Base-by-base conservation (phyloP, 306 rosid species). In the Rubus parviflorus region DNA sequence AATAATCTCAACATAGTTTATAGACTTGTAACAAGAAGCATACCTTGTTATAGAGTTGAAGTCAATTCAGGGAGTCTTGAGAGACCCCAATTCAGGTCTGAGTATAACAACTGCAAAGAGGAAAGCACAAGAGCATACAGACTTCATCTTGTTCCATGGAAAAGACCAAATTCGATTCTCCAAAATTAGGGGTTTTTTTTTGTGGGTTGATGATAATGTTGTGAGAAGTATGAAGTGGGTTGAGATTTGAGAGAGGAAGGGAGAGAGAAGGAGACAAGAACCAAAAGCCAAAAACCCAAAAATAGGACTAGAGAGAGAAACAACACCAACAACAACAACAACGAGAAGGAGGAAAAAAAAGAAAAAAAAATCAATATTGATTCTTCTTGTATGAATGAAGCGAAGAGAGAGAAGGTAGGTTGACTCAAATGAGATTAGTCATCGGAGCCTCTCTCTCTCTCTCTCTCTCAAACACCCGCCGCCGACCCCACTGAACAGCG, bases 71-170 rank as follows among this genome's bases (percentile, higher is more conserved):
- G 61, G 35, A n/a, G 17, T 30, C 35, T 30, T 30, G 54, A 58
- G 51, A 72, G 58, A 8, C 40, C 75, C 78, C 63, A 73, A 67
- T 77, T 73, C 30, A 72, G 56, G 46, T 72, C 22, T 45, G 68
- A 81, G 58, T 20, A 56, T 19, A 73, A 38, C 6, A 68, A 40
- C 4, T 63, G 40, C 62, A 25, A 12, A 62, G 76, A 42, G 64
- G 46, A 19, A 11, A 62, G 62, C 58, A 52, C 48, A 64, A 16
- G 20, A 73, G 12, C 30, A 54, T 1, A 72, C n/a, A 38, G 5
- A 72, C 70, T 49, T 81, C 80, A 14, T 30, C 47, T 3, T 58
- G 77, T 22, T 75, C 42, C 90, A 85, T 83, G 85, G 79, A 22
- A 23, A 23, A 80, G 60, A 30, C 35, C 35, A 30, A 30, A 30